Conservation (phyloP, 495 filamentous ascomycete genomes). For the Trypethelium eluteriae region DNA sequence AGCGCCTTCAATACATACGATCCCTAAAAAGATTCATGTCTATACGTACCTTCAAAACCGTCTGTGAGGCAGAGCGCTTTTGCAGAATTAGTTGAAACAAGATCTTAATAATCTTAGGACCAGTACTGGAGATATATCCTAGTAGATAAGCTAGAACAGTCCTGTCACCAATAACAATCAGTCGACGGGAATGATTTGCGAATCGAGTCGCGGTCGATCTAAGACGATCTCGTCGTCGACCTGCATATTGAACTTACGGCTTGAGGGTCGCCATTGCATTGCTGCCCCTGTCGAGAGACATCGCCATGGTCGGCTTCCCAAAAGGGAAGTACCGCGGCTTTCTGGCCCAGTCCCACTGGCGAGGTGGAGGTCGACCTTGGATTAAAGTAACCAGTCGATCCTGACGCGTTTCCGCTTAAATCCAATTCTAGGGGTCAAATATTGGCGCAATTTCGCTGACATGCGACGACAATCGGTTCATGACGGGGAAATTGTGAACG, state of each 20-base stretch:
- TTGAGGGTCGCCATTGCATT: background rate
- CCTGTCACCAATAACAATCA: constrained; percentile 1
- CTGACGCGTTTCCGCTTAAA: background rate
- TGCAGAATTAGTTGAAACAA: background rate
- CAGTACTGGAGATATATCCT: constrained; percentile 9
- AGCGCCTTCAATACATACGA: background rate
- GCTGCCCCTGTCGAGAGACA: background rate
- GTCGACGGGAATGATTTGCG: background rate
- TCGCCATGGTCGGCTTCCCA: background rate
- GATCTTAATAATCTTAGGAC: constrained; percentile 10
- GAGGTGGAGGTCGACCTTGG: background rate
- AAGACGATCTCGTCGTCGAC: background rate
- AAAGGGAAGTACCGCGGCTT: constrained; percentile 7
- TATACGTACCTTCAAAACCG: background rate
- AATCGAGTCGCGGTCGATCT: background rate
- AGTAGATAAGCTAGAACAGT: constrained; percentile 12
- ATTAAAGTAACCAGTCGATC: background rate
- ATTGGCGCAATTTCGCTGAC: background rate
- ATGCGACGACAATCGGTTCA: background rate
- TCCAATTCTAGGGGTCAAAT: background rate
- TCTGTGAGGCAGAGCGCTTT: background rate
- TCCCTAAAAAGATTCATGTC: background rate
- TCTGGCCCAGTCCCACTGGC: background rate
- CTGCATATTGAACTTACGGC: constrained; percentile 8
- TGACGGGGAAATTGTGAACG: background rate